Base-by-base conservation (phyloP, 345 rosid species). In the Rhizophora apiculata region DNA sequence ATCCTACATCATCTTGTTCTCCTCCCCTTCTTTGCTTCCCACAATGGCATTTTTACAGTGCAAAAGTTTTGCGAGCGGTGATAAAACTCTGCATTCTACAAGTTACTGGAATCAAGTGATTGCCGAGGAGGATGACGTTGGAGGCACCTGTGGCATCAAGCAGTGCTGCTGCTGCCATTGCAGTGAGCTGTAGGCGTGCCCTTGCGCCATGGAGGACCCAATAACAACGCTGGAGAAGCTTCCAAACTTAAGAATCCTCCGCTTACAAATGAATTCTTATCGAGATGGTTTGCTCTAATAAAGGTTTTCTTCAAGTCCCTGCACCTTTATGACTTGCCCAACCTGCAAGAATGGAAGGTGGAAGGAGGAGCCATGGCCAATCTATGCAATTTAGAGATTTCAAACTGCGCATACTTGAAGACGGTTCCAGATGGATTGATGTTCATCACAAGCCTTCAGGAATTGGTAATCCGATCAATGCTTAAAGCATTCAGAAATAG, bases 101-200 rank as follows among this genome's bases (percentile, higher is more conserved):
- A 43, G 16, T 68, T 71, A 89, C 24, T 43, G 78, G 49, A 59
- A 82, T 91, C 91, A 89, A 9, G 87, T 64, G 9, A 89, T 76
- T 16, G 96, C 89, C 37, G 87, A 66, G 15, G 87, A 66, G 15
- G 68, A 71, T 16, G 68, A 72, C 29, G 71, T 74, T 16, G 67
- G 81, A 24, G 91, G 84, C 29, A 75, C 69, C 18, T 79, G 82
- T 13, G 88, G 88, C 5, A 82, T 72, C 85, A 84, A 56, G 80
- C 93, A 89, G 61, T 87, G 89, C 29, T 77, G 83, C 61, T 84
- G 88, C 43, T 78, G 87, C 83, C 83, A 78, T n/a, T 78, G 87
- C 43, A 68, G 81, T 19, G 78, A 59, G 6, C 82, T 72, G 26
- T 31, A 52, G 22, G 54, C 63, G 0, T 57, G 60, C 16, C 29